Percentiles rank a stretch among this genome's conserved stretches.
Conservation (phyloP, 2,329 filamentous ascomycete genomes). For the Ciborinia camelliae region DNA sequence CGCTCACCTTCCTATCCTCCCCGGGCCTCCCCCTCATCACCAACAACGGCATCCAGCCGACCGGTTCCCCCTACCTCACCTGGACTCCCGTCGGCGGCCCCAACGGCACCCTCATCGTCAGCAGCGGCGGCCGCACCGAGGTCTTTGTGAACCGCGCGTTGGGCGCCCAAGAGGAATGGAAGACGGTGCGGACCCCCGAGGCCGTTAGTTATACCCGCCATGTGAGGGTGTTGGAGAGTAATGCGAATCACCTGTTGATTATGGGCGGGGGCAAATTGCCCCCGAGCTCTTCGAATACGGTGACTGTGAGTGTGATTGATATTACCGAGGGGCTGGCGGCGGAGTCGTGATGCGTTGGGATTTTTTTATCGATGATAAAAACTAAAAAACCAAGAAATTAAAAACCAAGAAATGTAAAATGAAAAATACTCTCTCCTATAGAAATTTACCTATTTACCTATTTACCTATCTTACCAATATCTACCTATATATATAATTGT, state of each 20-base stretch:
- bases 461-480: no score
- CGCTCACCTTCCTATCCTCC: conserved; percentile 33
- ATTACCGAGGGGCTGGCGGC: conserved; percentile 25
- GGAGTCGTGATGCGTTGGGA: no score
- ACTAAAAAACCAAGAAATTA: no score
- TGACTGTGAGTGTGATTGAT: conserved; percentile 37
- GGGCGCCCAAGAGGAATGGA: conserved; percentile 33
- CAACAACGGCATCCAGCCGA: conserved; percentile 31
- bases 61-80: conserved; percentile 33
- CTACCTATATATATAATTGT: no score
- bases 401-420: no score
- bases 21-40: conserved; percentile 29
- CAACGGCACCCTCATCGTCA: conserved; percentile 37
- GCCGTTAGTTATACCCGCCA: conserved; percentile 32
- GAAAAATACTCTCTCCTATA: no score
- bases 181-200: conserved; percentile 32
- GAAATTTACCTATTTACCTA: no score
- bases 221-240: conserved; percentile 32
- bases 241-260: conserved; percentile 35
- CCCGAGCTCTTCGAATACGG: conserved; percentile 33
- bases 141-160: conserved; percentile 35
- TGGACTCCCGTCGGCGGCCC: conserved; percentile 34
- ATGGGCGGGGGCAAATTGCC: conserved; percentile 35
- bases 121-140: conserved; percentile 26
- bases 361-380: no score